phyloP scores from a whole-genome alignment of 768 basidiomycete genomes.

The Boletus coccyginus region DNA sequence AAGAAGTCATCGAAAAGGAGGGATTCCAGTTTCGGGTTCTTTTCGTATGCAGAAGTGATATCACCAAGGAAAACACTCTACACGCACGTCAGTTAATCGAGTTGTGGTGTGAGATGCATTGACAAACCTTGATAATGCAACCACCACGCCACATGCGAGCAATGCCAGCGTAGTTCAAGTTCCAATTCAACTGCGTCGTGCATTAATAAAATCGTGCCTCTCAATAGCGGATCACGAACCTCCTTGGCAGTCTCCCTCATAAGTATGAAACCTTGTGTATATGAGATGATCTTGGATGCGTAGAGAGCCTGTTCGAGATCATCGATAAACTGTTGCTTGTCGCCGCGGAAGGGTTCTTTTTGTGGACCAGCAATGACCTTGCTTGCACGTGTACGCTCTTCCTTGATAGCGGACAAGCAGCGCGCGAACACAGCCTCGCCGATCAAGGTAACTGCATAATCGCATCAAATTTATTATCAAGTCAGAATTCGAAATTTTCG shows the following conservation, averaged over 20 bases:
- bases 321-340: slow-evolving; percentile 98
- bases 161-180: slow-evolving; percentile 96
- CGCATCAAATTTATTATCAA: slow-evolving; percentile 7
- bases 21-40: slow-evolving; percentile 82
- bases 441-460: slow-evolving; percentile 83
- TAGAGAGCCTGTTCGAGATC: slow-evolving; percentile 99
- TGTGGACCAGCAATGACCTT: slow-evolving; percentile 88
- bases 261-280: slow-evolving; percentile 99
- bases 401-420: slow-evolving; percentile 95
- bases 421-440: slow-evolving; percentile 99
- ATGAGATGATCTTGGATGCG: slow-evolving; percentile 99
- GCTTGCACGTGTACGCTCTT: slow-evolving; percentile 91
- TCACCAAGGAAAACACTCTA: slow-evolving; percentile 90
- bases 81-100: slow-evolving; percentile 6
- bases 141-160: slow-evolving; percentile 99
- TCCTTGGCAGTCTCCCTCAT: slow-evolving; percentile 98
- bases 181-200: slow-evolving; percentile 63
- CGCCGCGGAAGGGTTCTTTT: slow-evolving; percentile 91
- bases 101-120: slow-evolving; percentile 5
- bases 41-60: slow-evolving; percentile 87
- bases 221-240: slow-evolving; percentile 36
- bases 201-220: slow-evolving; percentile 3
- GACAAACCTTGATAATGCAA: slow-evolving; percentile 90
- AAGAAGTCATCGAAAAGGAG: slow-evolving; percentile 97
- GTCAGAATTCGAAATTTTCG: slow-evolving; percentile 1